Percentiles rank a stretch among this genome's conserved stretches.
Evolutionary conservation across 164 flowering plant species (phyloP).

Genomic region (Akebia trifoliata): DNA sequence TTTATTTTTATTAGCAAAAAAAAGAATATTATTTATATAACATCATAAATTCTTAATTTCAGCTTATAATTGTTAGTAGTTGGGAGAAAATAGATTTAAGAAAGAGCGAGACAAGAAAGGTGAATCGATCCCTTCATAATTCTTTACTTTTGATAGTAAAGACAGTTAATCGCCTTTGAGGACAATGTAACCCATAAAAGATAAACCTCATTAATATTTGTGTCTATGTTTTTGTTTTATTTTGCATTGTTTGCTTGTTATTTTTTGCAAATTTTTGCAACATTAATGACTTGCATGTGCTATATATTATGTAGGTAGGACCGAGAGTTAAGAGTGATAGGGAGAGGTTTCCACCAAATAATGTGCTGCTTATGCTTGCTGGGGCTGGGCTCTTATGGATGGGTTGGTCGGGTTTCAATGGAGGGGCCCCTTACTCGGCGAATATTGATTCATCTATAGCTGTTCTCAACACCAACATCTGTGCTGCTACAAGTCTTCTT

Average conservation of each 20-base stretch:
- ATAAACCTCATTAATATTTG: too few relatives aligned
- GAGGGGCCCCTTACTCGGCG: constrained; percentile 58
- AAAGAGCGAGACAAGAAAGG: too few relatives aligned
- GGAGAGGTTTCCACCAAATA: constrained; percentile 59
- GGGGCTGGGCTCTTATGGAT: constrained; percentile 65
- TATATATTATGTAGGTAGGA: constrained; percentile 37
- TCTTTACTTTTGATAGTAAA: too few relatives aligned
- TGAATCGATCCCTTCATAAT: too few relatives aligned
- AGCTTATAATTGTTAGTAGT: too few relatives aligned
- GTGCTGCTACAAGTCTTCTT: constrained; percentile 58
- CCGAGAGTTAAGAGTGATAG: constrained; percentile 56
- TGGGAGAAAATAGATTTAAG: too few relatives aligned
- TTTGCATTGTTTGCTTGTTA: too few relatives aligned
- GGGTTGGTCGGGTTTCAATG: constrained; percentile 74
- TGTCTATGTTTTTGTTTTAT: not conserved
- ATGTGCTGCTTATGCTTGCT: constrained; percentile 51
- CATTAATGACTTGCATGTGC: not conserved
- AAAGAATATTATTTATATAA: too few relatives aligned
- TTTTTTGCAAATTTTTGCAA: not conserved
- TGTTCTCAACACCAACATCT: constrained; percentile 46
- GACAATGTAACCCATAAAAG: too few relatives aligned
- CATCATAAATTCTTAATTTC: too few relatives aligned
- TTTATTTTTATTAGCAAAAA: too few relatives aligned
- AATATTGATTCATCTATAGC: constrained; percentile 43
- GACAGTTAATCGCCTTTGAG: too few relatives aligned